These are phyloP conservation scores for Sarcodon aspratus DNA, from an alignment of 768 basidiomycete species.

Conservation along the genomic window DNA sequence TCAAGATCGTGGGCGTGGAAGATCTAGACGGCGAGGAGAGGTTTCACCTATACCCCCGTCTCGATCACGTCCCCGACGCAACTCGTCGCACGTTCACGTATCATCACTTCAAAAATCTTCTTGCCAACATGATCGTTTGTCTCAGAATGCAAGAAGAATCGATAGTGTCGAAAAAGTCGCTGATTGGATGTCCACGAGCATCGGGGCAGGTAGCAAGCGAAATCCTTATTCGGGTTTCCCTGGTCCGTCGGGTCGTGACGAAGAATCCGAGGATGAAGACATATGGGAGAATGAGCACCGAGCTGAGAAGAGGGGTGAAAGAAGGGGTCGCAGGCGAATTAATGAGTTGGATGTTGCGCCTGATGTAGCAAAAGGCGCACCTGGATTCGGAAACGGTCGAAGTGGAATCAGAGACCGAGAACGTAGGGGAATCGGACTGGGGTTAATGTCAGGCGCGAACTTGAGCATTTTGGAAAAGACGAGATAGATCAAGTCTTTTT, in stretches of 20 bases:
- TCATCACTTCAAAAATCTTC: background rate
- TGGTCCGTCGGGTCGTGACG: conserved; percentile 11
- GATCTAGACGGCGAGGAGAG: conserved; percentile 10
- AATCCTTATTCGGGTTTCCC: conserved; percentile 26
- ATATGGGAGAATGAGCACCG: conserved; percentile 5
- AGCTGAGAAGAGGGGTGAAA: background rate
- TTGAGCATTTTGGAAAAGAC: no score
- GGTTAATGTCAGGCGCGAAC: no score
- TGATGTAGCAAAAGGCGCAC: conserved; percentile 27
- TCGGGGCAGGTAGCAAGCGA: conserved; percentile 15
- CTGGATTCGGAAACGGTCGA: conserved; percentile 53
- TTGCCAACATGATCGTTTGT: background rate
- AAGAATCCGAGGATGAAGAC: conserved; percentile 6
- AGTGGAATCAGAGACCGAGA: conserved; percentile 45
- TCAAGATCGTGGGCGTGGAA: conserved; percentile 11
- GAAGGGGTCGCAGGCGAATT: conserved; percentile 41
- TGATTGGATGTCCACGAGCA: conserved; percentile 32
- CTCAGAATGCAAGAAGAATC: conserved; percentile 7
- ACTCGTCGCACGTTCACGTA: conserved; percentile 6
- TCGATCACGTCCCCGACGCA: conserved; percentile 13
- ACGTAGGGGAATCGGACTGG: conserved; percentile 8
- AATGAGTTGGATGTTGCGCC: conserved; percentile 39
- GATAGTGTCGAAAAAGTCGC: conserved; percentile 32
- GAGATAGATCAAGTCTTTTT: no score
- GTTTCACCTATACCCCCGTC: conserved; percentile 14